Conservation (phyloP, 768 basidiomycete species). For the Lentinula sp. region DNA sequence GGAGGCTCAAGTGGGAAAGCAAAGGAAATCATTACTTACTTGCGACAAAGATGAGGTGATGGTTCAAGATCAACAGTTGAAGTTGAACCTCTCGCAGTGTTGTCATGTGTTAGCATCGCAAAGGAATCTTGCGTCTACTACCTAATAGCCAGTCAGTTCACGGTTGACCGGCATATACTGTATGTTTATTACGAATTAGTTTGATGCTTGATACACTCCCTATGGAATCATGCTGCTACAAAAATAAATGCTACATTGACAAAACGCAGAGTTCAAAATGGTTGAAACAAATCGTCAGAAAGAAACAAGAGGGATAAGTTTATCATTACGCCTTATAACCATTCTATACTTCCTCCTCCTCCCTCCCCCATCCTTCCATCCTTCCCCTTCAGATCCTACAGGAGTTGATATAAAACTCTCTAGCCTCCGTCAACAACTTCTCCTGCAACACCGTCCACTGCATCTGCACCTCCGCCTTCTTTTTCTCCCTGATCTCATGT, state of each 20-base stretch:
- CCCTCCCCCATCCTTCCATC: not conserved
- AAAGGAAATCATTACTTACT: not conserved
- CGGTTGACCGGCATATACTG: no score
- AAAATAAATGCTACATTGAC: slow-evolving; percentile 3
- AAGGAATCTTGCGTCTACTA: no score
- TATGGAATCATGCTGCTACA: not conserved
- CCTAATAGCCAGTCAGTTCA: no score
- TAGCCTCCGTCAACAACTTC: slow-evolving; percentile 29
- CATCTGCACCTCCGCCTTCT: slow-evolving; percentile 49
- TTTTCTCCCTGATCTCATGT: slow-evolving; percentile 46
- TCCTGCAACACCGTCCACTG: slow-evolving; percentile 48
- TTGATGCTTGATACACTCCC: not conserved
- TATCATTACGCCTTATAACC: not conserved
- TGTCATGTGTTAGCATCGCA: no score
- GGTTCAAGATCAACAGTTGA: not conserved
- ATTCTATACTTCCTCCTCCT: not conserved
- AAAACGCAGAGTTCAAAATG: not conserved
- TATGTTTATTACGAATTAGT: no score
- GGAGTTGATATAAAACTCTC: slow-evolving; percentile 31
- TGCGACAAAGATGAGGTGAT: not conserved
- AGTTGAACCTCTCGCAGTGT: not conserved
- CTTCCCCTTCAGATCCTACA: not conserved
- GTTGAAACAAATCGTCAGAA: not conserved
- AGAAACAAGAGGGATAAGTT: not conserved
- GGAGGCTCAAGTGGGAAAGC: no score